phyloP scores from a whole-genome alignment of 768 basidiomycete genomes.

The Rhodosporidiobolus sp. region DNA sequence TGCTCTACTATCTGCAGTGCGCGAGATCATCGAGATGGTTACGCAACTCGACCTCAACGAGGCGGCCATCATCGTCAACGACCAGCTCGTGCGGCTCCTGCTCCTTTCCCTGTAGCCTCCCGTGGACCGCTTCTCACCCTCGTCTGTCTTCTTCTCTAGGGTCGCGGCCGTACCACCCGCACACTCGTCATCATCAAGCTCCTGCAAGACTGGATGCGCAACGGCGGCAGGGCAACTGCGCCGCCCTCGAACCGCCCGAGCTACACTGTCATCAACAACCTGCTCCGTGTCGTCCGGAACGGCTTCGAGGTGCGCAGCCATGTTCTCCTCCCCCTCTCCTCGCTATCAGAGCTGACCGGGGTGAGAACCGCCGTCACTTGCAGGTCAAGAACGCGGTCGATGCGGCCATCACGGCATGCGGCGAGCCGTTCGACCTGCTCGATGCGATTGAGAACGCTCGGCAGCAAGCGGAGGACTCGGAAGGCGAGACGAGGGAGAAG shows the following conservation, averaged over 20 bases:
- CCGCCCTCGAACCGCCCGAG: slow-evolving; percentile 45
- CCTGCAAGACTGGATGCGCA: slow-evolving; percentile 72
- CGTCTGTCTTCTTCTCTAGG: slow-evolving; percentile 10
- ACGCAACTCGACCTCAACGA: slow-evolving; percentile 46
- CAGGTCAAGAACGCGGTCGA: slow-evolving; percentile 80
- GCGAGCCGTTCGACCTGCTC: slow-evolving; percentile 75
- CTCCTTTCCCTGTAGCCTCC: no score
- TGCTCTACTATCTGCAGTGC: slow-evolving; percentile 62
- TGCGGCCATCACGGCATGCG: slow-evolving; percentile 76
- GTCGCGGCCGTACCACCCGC: slow-evolving; percentile 78
- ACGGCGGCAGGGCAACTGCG: slow-evolving; percentile 12
- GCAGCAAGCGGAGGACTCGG: slow-evolving; percentile 69
- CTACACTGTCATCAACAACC: slow-evolving; percentile 83
- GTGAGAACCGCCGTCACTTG: no score
- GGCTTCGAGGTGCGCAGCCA: slow-evolving; percentile 51
- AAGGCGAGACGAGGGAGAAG: slow-evolving; percentile 64
- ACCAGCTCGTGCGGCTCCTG: slow-evolving; percentile 76
- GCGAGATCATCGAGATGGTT: slow-evolving; percentile 63
- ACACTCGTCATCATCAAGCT: slow-evolving; percentile 83
- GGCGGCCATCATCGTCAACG: slow-evolving; percentile 77
- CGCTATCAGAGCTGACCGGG: not conserved
- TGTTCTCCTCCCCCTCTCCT: not conserved
- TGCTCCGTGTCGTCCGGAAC: slow-evolving; percentile 65
- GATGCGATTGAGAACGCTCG: slow-evolving; percentile 84
- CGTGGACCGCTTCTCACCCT: not conserved